phyloP scores from a whole-genome alignment of 2,329 filamentous ascomycete species.

The Cladosporium sp. region DNA sequence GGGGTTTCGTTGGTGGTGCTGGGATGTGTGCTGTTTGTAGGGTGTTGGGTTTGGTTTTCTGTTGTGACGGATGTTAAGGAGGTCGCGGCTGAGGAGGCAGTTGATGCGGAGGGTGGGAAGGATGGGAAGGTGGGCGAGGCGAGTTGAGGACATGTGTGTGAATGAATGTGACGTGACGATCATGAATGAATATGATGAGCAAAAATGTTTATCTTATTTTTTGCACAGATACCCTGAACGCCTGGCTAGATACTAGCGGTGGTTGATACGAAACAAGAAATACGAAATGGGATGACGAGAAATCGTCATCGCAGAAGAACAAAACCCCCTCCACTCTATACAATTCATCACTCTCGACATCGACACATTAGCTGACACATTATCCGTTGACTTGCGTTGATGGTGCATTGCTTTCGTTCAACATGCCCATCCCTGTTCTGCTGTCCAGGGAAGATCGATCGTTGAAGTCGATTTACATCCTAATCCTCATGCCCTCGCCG shows the following conservation, averaged over 20 bases:
- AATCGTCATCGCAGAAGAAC: neutral
- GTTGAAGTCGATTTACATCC: neutral
- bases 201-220: conserved; percentile 4
- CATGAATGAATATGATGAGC: no score
- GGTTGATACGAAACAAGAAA: neutral
- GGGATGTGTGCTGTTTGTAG: neutral
- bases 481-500: conserved; percentile 3
- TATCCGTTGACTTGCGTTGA: neutral
- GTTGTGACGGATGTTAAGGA: conserved; percentile 2
- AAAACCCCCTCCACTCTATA: conserved; percentile 2
- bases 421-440: neutral
- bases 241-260: conserved; percentile 1
- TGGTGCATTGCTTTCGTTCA: neutral
- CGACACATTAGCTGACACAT: conserved; percentile 9
- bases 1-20: neutral
- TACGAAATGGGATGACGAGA: neutral
- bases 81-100: conserved; percentile 5
- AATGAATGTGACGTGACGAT: no score
- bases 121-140: neutral
- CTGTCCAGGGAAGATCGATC: neutral
- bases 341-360: neutral
- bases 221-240: conserved; percentile 1
- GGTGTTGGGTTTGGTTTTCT: neutral
- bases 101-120: neutral
- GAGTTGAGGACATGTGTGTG: neutral